Conservation (phyloP, 257 asterid genomes). For the Scutellaria galericulata region DNA sequence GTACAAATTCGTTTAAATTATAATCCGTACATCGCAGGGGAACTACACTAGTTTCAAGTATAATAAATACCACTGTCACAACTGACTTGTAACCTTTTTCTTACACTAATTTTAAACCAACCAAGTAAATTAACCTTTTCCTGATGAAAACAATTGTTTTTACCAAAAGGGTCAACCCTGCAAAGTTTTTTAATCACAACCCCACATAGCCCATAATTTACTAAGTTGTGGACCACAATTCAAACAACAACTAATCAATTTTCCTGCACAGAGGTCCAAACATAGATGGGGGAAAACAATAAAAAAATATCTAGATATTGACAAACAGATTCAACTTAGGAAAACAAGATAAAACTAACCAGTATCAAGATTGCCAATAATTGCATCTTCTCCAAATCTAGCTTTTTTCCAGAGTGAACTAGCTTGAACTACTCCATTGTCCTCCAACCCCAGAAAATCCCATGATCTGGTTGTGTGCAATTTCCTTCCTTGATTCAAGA, state of each 20-base stretch:
- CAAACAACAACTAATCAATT: conserved; percentile 14
- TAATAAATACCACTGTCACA: no score
- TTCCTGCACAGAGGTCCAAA: conserved; percentile 34
- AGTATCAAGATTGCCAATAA: conserved; percentile 92
- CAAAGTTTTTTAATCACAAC: conserved; percentile 23
- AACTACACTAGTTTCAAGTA: no score
- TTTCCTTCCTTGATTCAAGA: conserved; percentile 74
- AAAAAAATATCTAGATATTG: conserved; percentile 21
- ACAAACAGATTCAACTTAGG: neutral
- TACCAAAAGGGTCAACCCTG: conserved; percentile 31
- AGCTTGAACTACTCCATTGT: conserved; percentile 50
- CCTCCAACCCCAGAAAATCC: conserved; percentile 82
- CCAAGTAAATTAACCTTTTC: conserved; percentile 19
- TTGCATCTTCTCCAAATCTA: conserved; percentile 80
- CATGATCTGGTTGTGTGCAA: conserved; percentile 96
- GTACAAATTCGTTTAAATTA: no score
- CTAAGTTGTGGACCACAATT: conserved; percentile 28
- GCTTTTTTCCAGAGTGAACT: conserved; percentile 82
- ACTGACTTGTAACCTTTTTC: no score
- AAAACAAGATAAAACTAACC: conserved; percentile 48
- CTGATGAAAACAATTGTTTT: conserved; percentile 4
- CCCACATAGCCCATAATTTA: conserved; percentile 39
- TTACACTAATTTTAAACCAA: neutral
- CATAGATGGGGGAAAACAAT: conserved; percentile 29
- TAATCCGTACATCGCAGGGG: no score